A percentile compares a stretch with the other conserved stretches of the same genome.
Evolutionary conservation across 805 yeast genomes (phyloP).

Genomic region (Trichomonascus vanleenenianus): DNA sequence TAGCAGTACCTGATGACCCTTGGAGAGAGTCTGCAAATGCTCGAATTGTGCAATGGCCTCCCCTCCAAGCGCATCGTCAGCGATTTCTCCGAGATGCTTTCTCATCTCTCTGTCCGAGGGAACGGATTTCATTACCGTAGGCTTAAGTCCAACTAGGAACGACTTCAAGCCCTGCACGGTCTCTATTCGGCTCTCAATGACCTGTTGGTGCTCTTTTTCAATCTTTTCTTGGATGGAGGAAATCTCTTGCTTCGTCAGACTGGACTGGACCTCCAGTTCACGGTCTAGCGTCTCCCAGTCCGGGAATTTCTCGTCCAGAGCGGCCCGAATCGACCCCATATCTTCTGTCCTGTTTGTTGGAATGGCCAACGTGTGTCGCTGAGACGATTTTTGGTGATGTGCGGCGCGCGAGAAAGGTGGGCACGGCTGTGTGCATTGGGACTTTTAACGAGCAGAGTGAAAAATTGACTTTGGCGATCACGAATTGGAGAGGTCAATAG

Average conservation of each 20-base stretch:
- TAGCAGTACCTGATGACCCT: constrained; percentile 4
- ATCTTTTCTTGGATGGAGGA: not conserved
- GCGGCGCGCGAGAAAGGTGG: no score
- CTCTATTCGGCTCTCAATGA: not conserved
- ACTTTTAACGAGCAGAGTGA: not conserved
- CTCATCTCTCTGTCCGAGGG: constrained; percentile 5
- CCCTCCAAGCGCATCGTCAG: not conserved
- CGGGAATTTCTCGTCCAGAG: no score
- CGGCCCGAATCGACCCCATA: no score
- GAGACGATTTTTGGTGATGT: no score
- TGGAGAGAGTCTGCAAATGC: not conserved
- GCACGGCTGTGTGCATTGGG: not conserved
- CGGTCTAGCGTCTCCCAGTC: no score
- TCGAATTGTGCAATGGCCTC: not conserved
- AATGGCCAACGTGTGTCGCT: no score
- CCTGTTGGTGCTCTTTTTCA: not conserved
- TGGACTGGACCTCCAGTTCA: no score
- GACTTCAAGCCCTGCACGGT: not conserved
- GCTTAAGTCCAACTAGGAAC: not conserved
- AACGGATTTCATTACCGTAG: not conserved
- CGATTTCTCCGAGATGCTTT: not conserved
- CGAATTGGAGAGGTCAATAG: not conserved
- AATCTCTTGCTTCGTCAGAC: no score
- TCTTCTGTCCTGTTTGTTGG: no score
- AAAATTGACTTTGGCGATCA: not conserved